Base-by-base conservation (phyloP, 1,284 basidiomycete genomes). In the Phylloboletellus chloephorus region DNA sequence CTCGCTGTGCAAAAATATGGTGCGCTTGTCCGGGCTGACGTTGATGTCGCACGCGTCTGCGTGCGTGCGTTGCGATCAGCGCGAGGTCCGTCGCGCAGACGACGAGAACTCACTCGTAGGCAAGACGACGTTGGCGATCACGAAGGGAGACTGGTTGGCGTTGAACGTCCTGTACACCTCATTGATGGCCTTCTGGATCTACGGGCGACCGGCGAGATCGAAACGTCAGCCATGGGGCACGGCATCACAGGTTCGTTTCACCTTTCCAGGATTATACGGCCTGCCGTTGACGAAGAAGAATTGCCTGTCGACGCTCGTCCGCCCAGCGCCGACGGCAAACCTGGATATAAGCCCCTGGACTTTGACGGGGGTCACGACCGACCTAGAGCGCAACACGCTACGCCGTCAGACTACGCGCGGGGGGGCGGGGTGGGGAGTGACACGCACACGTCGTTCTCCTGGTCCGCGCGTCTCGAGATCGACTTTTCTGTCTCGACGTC, bases 21-120 rank as follows among this genome's bases (percentile, higher is more conserved):
- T 96, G 5, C 96, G 77, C 61, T 98, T 99, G 66, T 98, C 96
- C 0, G 96, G 95, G 51, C 84, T 92, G 47, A 98, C 88, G 54
- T 98, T 99, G 59, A 98, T 82, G 58, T 99, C 96, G 54, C 88
- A 92, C 1, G 81, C 73, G 47, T 87, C 90, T 91, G 33, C 11
- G 33, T 16, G 26, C 22, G 22, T 12, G 24, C 15, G n/a, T 33
- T 13, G 19, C 16, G 10, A 29, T 48, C 33, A 56, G 28, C 10
- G 12, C 25, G 11, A 28, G 32, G 23, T 25, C 25, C 11, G 13
- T 20, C 2, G 4, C 28, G 22, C 12, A 7, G 24, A 21, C 8
- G 9, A 23, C 15, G 20, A 17, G 17, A 43, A 81, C 82, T 10
- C 44, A 88, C 88, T 74, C 5, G 81, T 80, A 0, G 89, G 88